Base-by-base conservation (phyloP, 2,329 filamentous ascomycete species). In the Periconia sp. region DNA sequence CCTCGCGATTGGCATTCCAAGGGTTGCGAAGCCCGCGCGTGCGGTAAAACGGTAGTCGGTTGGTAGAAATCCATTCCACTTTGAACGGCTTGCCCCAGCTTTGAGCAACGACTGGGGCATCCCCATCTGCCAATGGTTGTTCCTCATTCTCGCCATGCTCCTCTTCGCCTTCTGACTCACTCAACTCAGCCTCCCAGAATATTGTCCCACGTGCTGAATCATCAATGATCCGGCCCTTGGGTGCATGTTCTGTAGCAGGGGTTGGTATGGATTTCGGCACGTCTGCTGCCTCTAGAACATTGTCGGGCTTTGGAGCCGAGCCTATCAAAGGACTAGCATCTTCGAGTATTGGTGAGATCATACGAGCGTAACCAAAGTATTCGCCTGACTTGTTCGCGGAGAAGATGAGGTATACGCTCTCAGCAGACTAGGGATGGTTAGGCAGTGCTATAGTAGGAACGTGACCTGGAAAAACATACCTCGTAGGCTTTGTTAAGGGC, bases 311-410 rank as follows among this genome's bases (percentile, higher is more conserved):
- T 1, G 84, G 84, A 4, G 84, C 83, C 68, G 89, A 53, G 12
- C 54, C 49, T 30, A 61, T 54, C 6, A 68, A 28, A 10, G 55
- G 49, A 21, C 57, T 54, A 4, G 86, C 84, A 54, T 95, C 88
- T 40, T 92, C 82, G 56, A 87, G 85, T 59, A 96, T 95, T 4
- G 84, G 77, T 16, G 92, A 96, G 8, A 79, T 76, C 92, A 97
- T 97, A 25, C 88, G 84, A 15, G 92, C 92, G 63, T 95, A 96
- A 15, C 92, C 92, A 71, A 94, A 96, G 65, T 96, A 97, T 69
- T 96, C 92, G 10, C 92, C 92, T 0, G 92, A 96, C 63, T 96
- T 96, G 70, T 97, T 97, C 10, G 92, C 92, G 1, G 92, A 97
- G 68, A 97, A 97, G 11, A 97, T 83, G 21, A 97, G 77, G 62